Evolutionary conservation across 2,329 filamentous ascomycete genomes (phyloP).

Genomic region (Magnaporthiopsis poae): DNA sequence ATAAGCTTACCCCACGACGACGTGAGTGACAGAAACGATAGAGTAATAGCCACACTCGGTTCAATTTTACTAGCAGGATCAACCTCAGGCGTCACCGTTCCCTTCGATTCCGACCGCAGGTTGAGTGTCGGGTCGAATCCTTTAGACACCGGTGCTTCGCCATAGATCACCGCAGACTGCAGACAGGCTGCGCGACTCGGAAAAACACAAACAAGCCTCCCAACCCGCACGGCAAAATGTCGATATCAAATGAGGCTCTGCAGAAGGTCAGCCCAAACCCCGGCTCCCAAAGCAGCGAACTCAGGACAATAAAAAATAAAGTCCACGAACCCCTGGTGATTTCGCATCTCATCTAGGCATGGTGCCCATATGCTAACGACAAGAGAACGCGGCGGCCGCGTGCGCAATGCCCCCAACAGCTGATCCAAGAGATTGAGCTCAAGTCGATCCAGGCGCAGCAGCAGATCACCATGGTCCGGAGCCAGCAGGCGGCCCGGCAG

Average conservation of each 20-base stretch:
- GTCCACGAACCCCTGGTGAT: neutral
- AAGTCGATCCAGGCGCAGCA: slow-evolving; percentile 83
- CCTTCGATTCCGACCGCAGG: neutral
- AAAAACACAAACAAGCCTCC: neutral
- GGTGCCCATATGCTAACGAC: neutral
- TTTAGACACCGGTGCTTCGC: no score
- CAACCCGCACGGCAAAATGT: slow-evolving; percentile 48
- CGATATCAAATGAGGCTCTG: slow-evolving; percentile 84
- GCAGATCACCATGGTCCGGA: slow-evolving; percentile 76
- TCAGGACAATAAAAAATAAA: neutral
- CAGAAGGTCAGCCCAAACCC: slow-evolving; percentile 59
- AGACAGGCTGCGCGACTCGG: neutral
- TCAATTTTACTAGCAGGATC: neutral
- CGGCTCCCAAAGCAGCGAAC: neutral
- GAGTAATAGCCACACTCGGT: neutral
- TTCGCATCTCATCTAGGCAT: neutral
- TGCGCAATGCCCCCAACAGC: slow-evolving; percentile 38
- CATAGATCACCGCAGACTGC: neutral
- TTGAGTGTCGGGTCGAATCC: neutral
- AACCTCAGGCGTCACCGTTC: no score
- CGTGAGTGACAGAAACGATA: slow-evolving; percentile 1
- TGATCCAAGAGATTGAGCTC: slow-evolving; percentile 86
- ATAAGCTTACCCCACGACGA: neutral
- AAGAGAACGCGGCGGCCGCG: neutral
- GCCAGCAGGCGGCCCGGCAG: slow-evolving; percentile 76